A percentile compares a stretch with the other conserved stretches of the same genome.
These are phyloP conservation scores for Thamnidium elegans DNA, from an alignment of 192 early-diverging fungal genomes.

Conservation along the genomic window DNA sequence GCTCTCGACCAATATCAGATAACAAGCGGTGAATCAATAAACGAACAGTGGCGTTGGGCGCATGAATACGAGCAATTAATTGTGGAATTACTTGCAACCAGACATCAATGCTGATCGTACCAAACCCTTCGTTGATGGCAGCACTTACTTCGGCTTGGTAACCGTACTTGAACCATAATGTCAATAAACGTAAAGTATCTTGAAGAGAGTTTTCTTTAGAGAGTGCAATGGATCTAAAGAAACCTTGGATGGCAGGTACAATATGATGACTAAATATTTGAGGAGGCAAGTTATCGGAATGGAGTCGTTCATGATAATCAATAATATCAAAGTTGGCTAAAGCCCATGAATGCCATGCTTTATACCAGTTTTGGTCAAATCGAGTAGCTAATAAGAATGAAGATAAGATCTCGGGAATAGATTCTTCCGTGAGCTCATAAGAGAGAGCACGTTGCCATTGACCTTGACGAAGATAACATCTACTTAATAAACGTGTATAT, in stretches of 20 bases:
- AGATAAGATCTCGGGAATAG: conserved; percentile 69
- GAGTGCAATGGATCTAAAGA: conserved; percentile 89
- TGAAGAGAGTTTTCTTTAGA: conserved; percentile 85
- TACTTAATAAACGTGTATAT: conserved; percentile 58
- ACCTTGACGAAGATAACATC: conserved; percentile 91
- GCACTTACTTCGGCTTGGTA: conserved; percentile 80
- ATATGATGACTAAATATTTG: conserved; percentile 62
- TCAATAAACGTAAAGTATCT: conserved; percentile 89
- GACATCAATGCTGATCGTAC: conserved; percentile 80
- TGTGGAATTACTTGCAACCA: conserved; percentile 99
- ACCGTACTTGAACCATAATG: conserved; percentile 95
- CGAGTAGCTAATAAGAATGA: conserved; percentile 85
- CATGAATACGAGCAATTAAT: conserved; percentile 91
- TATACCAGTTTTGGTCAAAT: conserved; percentile 92
- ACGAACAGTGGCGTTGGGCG: conserved; percentile 71
- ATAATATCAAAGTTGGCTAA: conserved; percentile 88
- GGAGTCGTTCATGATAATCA: conserved; percentile 64
- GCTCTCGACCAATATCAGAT: conserved; percentile 85
- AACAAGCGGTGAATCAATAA: conserved; percentile 85
- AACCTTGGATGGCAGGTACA: conserved; percentile 89
- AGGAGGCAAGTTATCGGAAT: conserved; percentile 40
- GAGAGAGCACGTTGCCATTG: conserved; percentile 82
- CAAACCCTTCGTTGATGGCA: conserved; percentile 80
- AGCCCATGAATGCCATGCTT: conserved; percentile 97
- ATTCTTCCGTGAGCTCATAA: conserved; percentile 49